Evolutionary conservation across 768 basidiomycete genomes (phyloP).

Genomic region (Lactarius trivialis): DNA sequence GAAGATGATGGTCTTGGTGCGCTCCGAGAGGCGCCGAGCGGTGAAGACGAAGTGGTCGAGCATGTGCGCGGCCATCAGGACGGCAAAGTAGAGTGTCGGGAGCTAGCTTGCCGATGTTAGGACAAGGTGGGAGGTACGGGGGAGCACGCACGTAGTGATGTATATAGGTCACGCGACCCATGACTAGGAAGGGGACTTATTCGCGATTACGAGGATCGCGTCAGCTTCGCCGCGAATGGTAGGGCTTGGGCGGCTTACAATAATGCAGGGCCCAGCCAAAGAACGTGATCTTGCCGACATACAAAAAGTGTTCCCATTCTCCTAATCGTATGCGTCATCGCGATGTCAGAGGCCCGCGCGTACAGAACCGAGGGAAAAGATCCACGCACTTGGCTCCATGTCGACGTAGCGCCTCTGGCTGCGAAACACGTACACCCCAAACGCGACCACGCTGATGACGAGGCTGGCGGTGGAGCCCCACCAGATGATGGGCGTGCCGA

Average conservation of each 20-base stretch:
- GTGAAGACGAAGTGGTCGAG: conserved; percentile 92
- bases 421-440: conserved; percentile 70
- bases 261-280: conserved; percentile 92
- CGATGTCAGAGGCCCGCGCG: background rate
- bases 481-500: conserved; percentile 91
- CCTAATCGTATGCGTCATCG: conserved; percentile 34
- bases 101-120: conserved; percentile 42
- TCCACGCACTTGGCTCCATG: conserved; percentile 72
- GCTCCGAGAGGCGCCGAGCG: conserved; percentile 51
- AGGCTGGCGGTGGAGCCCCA: conserved; percentile 75
- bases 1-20: conserved; percentile 70
- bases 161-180: conserved; percentile 95
- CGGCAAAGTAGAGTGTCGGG: conserved; percentile 94
- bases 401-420: conserved; percentile 86
- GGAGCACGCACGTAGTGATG: conserved; percentile 80
- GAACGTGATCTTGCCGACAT: conserved; percentile 86
- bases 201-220: background rate
- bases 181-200: conserved; percentile 91
- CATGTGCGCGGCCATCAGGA: conserved; percentile 84
- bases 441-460: conserved; percentile 41
- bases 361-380: conserved; percentile 3
- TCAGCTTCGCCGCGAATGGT: background rate
- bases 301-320: conserved; percentile 93
- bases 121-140: background rate
- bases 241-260: conserved; percentile 41